Base-by-base conservation (phyloP, 495 filamentous ascomycete species). In the Annulohypoxylon maeteangense region DNA sequence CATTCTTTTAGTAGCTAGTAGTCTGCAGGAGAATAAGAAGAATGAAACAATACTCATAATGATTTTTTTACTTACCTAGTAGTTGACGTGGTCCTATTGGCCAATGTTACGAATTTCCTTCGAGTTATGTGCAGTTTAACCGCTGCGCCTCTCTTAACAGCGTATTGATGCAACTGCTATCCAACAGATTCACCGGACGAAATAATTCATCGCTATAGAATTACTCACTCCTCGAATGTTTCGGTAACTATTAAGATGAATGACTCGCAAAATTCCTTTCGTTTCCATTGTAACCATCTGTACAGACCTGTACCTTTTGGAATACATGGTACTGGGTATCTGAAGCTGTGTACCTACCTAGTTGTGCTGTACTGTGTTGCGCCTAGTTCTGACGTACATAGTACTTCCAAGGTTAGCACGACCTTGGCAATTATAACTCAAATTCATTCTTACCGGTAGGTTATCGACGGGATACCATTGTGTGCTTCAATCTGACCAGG, bases 61-160 rank as follows among this genome's bases (percentile, higher is more conserved):
- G 48, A 27, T 7, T 50, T 40, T 32, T n/a, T n/a, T n/a, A n/a
- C n/a, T n/a, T n/a, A n/a, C n/a, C n/a, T n/a, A n/a, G n/a, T 38
- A 38, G 29, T 27, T 40, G 3, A 50, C 18, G 11, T 16, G 54
- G 55, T 63, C n/a, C 42, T 65, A 72, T 72, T 72, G 70, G 70
- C 55, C 12, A 5, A 16, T 57, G 22, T 51, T 72, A 72, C 70
- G 70, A 72, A 72, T 23, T 38, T 27, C 7, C 32, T 20, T 31
- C 3, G 20, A n/a, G 22, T 1, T n/a, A 3, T 29, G 23, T 51
- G 47, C 23, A 51, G 23, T 29, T 51, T 6, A 29, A 29, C 7
- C 44, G 36, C 36, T 64, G 34, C 61, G 48, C 50, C 50, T 16
- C 25, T 14, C 14, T 54, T 18, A 20, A 60, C 57, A 60, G 40